A percentile compares a stretch with the other conserved stretches of the same genome.
These are phyloP conservation scores for Pseudogymnoascus sp. DNA, from an alignment of 2,329 filamentous ascomycete genomes.

Conservation along the genomic window DNA sequence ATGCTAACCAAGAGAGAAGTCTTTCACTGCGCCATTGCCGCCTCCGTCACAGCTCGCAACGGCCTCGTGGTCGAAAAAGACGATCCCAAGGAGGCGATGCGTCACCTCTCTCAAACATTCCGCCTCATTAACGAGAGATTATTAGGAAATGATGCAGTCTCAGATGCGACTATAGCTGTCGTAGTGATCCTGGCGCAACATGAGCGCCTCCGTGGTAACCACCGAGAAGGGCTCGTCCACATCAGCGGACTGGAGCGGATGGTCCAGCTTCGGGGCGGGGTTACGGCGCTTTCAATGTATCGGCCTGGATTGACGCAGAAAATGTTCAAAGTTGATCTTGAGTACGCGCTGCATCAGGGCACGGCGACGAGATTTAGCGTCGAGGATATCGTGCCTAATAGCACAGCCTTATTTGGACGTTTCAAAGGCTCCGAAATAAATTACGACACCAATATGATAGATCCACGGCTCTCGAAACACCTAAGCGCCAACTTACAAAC, in stretches of 20 bases:
- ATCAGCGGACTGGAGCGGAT: conserved; percentile 27
- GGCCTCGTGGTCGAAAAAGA: conserved; percentile 6
- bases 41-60: conserved; percentile 17
- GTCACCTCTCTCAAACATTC: conserved; percentile 24
- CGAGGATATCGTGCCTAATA: conserved; percentile 6
- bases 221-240: conserved; percentile 24
- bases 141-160: conserved; percentile 19
- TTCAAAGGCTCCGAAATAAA: neutral
- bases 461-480: neutral
- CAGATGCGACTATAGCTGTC: conserved; percentile 25
- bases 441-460: neutral
- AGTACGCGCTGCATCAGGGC: conserved; percentile 22
- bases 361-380: conserved; percentile 15
- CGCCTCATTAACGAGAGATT: conserved; percentile 26
- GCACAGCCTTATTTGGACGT: neutral
- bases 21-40: conserved; percentile 27
- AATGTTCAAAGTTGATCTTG: conserved; percentile 22
- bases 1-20: conserved; percentile 13
- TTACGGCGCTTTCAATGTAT: conserved; percentile 15
- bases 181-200: conserved; percentile 26
- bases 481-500: conserved; percentile 10
- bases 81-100: conserved; percentile 17
- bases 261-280: conserved; percentile 27
- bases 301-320: conserved; percentile 21
- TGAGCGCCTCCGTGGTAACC: conserved; percentile 21